A percentile compares a stretch with the other conserved stretches of the same genome.
Conservation (phyloP, 805 yeast species). For the Alloascoidea africana region DNA sequence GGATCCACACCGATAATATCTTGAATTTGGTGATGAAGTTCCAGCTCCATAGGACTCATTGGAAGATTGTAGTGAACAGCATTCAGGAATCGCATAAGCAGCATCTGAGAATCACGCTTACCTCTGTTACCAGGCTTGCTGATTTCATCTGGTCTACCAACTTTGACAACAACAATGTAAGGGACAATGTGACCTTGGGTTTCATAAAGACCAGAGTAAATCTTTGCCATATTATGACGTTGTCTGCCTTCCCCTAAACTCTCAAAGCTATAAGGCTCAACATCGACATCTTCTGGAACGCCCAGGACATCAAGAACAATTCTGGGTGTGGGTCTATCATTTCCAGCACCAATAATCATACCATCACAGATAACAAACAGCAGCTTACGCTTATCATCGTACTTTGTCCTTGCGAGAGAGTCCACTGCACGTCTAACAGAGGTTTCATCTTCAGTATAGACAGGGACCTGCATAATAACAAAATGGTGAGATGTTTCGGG, state of each 20-base stretch:
- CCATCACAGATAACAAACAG: slow-evolving; percentile 47
- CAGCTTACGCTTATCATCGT: slow-evolving; percentile 43
- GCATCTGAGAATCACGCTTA: slow-evolving; percentile 48
- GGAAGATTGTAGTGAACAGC: slow-evolving; percentile 45
- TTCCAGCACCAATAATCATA: slow-evolving; percentile 45
- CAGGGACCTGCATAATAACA: slow-evolving; percentile 32
- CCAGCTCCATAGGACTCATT: slow-evolving; percentile 43
- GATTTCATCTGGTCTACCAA: slow-evolving; percentile 45
- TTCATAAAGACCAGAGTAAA: slow-evolving; percentile 44
- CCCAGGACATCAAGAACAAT: slow-evolving; percentile 41
- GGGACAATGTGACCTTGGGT: slow-evolving; percentile 42
- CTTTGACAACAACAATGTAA: slow-evolving; percentile 37
- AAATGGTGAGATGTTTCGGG: slow-evolving; percentile 24
- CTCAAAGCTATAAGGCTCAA: slow-evolving; percentile 35
- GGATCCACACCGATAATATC: slow-evolving; percentile 44
- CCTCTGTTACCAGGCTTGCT: slow-evolving; percentile 49
- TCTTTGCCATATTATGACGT: slow-evolving; percentile 50
- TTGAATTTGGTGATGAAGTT: slow-evolving; percentile 37
- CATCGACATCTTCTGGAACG: slow-evolving; percentile 33
- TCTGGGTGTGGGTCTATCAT: slow-evolving; percentile 42
- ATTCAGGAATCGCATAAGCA: slow-evolving; percentile 45
- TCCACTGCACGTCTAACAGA: slow-evolving; percentile 42
- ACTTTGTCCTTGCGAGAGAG: slow-evolving; percentile 40
- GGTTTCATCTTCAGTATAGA: slow-evolving; percentile 43
- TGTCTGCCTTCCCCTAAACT: slow-evolving; percentile 45